A percentile compares a stretch with the other conserved stretches of the same genome.
Evolutionary conservation across 1,284 basidiomycete species (phyloP).

Genomic region (Meira nashicola): DNA sequence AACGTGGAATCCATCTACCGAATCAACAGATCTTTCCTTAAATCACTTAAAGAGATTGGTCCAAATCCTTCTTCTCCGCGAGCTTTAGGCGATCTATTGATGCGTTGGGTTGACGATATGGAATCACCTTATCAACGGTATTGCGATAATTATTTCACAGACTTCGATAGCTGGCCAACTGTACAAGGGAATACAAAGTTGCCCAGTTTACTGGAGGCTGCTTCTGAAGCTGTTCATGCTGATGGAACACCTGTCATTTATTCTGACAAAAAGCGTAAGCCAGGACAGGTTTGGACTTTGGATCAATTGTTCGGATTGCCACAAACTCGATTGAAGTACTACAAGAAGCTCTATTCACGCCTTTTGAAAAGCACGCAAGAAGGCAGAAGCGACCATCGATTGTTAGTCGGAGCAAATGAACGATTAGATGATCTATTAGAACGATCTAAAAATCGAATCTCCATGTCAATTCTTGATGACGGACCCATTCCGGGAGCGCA

Average conservation of each 20-base stretch:
- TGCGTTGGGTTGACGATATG: conserved; percentile 77
- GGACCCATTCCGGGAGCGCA: conserved; percentile 9
- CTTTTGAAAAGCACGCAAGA: conserved; percentile 81
- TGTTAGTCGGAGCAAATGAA: conserved; percentile 74
- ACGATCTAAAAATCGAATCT: conserved; percentile 56
- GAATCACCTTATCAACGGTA: conserved; percentile 81
- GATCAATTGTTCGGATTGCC: conserved; percentile 84
- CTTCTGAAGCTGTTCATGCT: conserved; percentile 58
- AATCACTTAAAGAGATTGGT: conserved; percentile 85
- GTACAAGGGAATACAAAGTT: conserved; percentile 73
- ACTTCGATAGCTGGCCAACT: conserved; percentile 77
- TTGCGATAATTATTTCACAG: conserved; percentile 66
- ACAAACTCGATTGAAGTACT: conserved; percentile 78
- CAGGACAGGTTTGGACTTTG: conserved; percentile 65
- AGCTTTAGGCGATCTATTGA: conserved; percentile 86
- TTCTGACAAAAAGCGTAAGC: conserved; percentile 32
- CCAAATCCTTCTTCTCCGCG: conserved; percentile 89
- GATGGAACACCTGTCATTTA: conserved; percentile 29
- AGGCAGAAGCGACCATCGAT: conserved; percentile 77
- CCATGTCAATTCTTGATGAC: conserved; percentile 31
- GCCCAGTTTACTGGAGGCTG: conserved; percentile 64
- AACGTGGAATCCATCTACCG: conserved; percentile 87
- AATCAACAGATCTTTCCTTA: conserved; percentile 70
- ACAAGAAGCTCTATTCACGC: conserved; percentile 82
- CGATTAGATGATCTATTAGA: conserved; percentile 71